Conservation (phyloP, 2,329 filamentous ascomycete species). For the Verticillium tricorpus region DNA sequence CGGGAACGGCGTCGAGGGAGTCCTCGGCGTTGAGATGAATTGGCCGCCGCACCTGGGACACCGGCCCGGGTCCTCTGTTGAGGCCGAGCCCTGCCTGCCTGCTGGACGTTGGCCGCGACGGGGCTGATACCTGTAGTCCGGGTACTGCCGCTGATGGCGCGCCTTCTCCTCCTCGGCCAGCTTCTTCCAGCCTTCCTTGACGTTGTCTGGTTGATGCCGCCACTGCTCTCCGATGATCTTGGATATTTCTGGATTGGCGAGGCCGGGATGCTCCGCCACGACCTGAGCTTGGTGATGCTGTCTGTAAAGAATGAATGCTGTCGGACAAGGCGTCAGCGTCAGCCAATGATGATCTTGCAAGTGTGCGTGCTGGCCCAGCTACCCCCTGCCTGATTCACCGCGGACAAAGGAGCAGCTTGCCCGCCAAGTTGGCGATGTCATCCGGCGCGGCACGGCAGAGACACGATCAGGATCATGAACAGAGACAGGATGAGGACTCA, state of each 20-base stretch:
- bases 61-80: conserved; percentile 46
- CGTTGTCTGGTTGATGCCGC: conserved; percentile 68
- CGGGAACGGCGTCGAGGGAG: conserved; percentile 46
- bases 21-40: conserved; percentile 58
- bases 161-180: conserved; percentile 91
- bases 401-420: conserved; percentile 8
- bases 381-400: conserved; percentile 9
- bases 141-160: conserved; percentile 84
- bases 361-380: background rate
- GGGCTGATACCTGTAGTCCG: conserved; percentile 91
- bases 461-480: background rate
- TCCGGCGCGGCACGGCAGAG: conserved; percentile 7
- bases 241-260: conserved; percentile 93
- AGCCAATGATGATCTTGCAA: conserved; percentile 14
- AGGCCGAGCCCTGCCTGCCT: conserved; percentile 24
- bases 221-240: conserved; percentile 96
- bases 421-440: background rate
- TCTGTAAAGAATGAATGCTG: conserved; percentile 96
- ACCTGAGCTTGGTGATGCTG: conserved; percentile 86
- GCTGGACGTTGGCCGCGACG: conserved; percentile 51
- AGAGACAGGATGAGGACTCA: conserved; percentile 30
- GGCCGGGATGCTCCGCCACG: conserved; percentile 75
- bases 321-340: conserved; percentile 13
- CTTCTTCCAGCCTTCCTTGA: conserved; percentile 82
- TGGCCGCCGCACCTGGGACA: conserved; percentile 71